Base-by-base conservation (phyloP, 805 yeast genomes). In the Nematodospora valgi region DNA sequence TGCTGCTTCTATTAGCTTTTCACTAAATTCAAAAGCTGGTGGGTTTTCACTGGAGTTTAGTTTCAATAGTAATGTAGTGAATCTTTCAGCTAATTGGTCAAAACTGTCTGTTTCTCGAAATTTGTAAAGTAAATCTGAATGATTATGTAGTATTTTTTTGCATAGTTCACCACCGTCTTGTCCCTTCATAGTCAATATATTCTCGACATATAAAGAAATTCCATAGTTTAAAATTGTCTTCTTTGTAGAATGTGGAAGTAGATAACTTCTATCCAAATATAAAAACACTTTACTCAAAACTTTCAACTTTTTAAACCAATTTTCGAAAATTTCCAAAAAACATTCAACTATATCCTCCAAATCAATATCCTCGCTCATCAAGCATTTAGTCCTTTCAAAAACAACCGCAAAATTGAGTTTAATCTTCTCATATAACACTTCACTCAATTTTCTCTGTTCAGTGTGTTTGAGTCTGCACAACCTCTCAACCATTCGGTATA, bases 261-360 rank as follows among this genome's bases (percentile, higher is more conserved):
- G 49, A 35, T 66, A 66, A 13, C 53, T 46, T 24, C 62, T 41
- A 46, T 66, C 72, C 31, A 64, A 40, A 33, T 59, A 64, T 4
- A 64, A 38, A 32, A 62, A 66, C 15, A 64, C 35, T 40, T 57
- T 59, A 27, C 52, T 43, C 28, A 66, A 39, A 5, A 48, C 27
- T 11, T 33, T 27, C 19, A 65, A 36, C 31, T 49, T 53, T 1
- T 25, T 16, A 23, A 47, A 55, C 66, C 64, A 66, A 5, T 24
- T 30, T 4, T 42, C 33, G 25, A 41, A 56, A 4, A 44, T 32
- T 2, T 25, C 31, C 7, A 62, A 30, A 32, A 44, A 56, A 10
- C 20, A 12, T 2, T 15, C 14, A 19, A 25, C 16, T 7, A 33
- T 22, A 10, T 7, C 4, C 6, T 5, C 12, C 13, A 17, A 4